A percentile compares a stretch with the other conserved stretches of the same genome.
Evolutionary conservation across 2,329 filamentous ascomycete species (phyloP).

Genomic region (Aspergillus tubingensis): DNA sequence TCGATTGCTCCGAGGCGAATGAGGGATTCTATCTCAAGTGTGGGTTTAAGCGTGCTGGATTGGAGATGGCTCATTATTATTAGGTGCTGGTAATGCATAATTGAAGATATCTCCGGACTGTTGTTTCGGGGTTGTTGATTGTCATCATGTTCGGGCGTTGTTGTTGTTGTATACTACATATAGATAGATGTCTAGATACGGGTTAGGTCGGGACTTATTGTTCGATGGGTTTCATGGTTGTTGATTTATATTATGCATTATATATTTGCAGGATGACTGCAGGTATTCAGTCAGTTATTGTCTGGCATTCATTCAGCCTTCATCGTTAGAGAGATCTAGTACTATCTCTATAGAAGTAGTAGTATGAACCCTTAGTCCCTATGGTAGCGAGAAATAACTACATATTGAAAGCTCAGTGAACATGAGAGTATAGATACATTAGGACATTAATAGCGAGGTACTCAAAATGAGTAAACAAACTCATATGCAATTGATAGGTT

Average conservation of each 20-base stretch:
- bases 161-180: not conserved
- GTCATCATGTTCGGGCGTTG: not conserved
- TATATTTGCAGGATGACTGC: too few relatives aligned
- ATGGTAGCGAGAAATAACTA: too few relatives aligned
- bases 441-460: too few relatives aligned
- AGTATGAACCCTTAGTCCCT: too few relatives aligned
- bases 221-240: not conserved
- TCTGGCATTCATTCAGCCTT: too few relatives aligned
- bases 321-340: too few relatives aligned
- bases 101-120: too few relatives aligned
- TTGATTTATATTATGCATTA: not conserved
- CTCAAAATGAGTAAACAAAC: too few relatives aligned
- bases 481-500: not conserved
- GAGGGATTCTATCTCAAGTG: constrained; percentile 99
- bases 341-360: too few relatives aligned
- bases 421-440: too few relatives aligned
- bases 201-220: not conserved
- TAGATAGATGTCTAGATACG: not conserved
- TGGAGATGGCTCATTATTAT: constrained; percentile 98
- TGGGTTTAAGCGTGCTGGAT: constrained; percentile 84
- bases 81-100: constrained; percentile 12
- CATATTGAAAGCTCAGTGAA: too few relatives aligned
- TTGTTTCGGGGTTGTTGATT: not conserved
- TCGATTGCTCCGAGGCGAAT: constrained; percentile 94
- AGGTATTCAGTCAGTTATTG: too few relatives aligned